phyloP scores from a whole-genome alignment of 345 rosid genomes.

The Ceriops zippeliana region DNA sequence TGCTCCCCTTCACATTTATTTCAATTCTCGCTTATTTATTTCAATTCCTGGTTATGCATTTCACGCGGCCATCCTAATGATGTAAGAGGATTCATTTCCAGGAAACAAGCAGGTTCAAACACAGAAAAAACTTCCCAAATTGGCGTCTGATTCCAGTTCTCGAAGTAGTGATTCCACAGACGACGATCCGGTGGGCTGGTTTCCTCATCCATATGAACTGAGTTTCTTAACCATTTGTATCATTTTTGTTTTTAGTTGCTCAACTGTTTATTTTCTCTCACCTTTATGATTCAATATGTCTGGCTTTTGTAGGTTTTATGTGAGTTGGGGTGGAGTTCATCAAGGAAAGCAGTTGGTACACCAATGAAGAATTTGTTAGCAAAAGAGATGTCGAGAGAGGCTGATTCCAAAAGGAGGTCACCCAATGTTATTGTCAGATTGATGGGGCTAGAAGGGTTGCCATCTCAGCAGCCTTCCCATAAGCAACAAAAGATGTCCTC shows the following conservation, averaged over 20 bases:
- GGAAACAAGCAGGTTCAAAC: conserved; percentile 52
- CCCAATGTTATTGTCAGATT: conserved; percentile 84
- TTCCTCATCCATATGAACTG: conserved; percentile 16
- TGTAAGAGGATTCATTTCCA: conserved; percentile 43
- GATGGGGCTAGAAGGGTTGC: conserved; percentile 94
- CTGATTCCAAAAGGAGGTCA: conserved; percentile 62
- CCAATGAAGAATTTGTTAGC: conserved; percentile 76
- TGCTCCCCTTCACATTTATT: too few species aligned
- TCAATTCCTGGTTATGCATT: not conserved
- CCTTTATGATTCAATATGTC: conserved; percentile 16
- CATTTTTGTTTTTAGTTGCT: too few species aligned
- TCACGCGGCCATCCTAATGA: conserved; percentile 18
- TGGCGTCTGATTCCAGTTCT: conserved; percentile 53
- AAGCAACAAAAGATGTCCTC: conserved; percentile 44
- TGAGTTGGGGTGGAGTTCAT: conserved; percentile 40
- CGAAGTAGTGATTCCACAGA: conserved; percentile 36
- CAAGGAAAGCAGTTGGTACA: conserved; percentile 40
- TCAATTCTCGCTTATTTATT: not conserved
- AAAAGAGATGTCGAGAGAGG: conserved; percentile 79
- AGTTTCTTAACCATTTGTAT: not conserved
- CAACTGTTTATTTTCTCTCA: not conserved
- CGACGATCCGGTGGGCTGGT: conserved; percentile 52
- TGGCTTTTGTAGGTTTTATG: conserved; percentile 42
- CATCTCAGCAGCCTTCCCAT: conserved; percentile 49
- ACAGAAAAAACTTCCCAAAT: conserved; percentile 34